Evolutionary conservation across 2,329 filamentous ascomycete species (phyloP).

Genomic region (Leptographium galeiforme): DNA sequence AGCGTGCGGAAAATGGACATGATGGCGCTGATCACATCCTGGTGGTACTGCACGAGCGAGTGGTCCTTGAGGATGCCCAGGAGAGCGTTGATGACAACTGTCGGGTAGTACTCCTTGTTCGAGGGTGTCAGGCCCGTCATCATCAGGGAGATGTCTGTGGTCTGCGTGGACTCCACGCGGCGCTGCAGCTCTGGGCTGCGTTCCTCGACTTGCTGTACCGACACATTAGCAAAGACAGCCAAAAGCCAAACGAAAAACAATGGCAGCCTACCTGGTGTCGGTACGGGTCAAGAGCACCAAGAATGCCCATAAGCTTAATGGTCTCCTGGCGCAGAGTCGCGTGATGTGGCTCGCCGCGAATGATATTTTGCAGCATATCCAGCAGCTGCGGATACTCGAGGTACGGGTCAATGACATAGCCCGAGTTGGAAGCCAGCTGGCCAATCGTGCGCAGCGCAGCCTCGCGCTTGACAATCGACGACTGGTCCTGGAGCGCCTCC

Average conservation of each 20-base stretch:
- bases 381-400: slow-evolving; percentile 88
- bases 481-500: slow-evolving; percentile 84
- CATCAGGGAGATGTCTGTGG: slow-evolving; percentile 93
- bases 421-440: slow-evolving; percentile 87
- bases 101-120: slow-evolving; percentile 96
- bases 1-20: slow-evolving; percentile 98
- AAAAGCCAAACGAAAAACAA: background rate
- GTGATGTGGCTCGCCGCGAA: slow-evolving; percentile 76
- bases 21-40: slow-evolving; percentile 88
- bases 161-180: slow-evolving; percentile 45
- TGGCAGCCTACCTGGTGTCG: slow-evolving; percentile 55
- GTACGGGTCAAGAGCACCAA: slow-evolving; percentile 91
- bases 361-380: slow-evolving; percentile 84
- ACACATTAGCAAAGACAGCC: background rate
- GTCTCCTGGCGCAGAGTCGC: slow-evolving; percentile 81
- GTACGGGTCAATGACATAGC: slow-evolving; percentile 95
- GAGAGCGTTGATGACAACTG: slow-evolving; percentile 91
- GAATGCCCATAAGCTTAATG: slow-evolving; percentile 89
- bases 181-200: slow-evolving; percentile 69
- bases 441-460: slow-evolving; percentile 82
- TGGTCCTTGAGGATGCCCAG: slow-evolving; percentile 84
- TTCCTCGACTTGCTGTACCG: slow-evolving; percentile 66
- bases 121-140: slow-evolving; percentile 95
- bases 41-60: slow-evolving; percentile 82
- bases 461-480: slow-evolving; percentile 78